Base-by-base conservation (phyloP, 371 early-diverging fungal species). In the Rhizopus sp. region DNA sequence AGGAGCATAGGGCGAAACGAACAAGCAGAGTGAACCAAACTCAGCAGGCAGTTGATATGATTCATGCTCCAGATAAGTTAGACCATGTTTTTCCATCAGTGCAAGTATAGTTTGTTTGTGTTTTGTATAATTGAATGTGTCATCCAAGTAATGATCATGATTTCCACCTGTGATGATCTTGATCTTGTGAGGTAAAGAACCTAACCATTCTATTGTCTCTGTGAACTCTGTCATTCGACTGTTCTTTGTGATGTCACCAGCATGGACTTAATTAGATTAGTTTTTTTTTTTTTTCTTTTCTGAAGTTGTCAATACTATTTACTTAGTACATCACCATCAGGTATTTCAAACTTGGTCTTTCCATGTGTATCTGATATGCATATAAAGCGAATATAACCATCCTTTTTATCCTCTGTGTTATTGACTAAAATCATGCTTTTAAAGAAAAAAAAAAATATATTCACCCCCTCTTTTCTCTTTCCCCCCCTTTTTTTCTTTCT, bases 131-230 rank as follows among this genome's bases (percentile, higher is more conserved):
- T 59, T 64, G 46, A 66, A 71, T 3, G 1, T 5, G 1, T 35
- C 41, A 35, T 80, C 80, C 4, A 80, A 45, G 6, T 62, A 55
- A 34, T 70, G 60, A 35, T 84, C 85, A 47, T 84, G 85, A 39
- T 84, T 84, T 1, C 85, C 85, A 0, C 69, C 85, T 49, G 75
- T 69, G 9, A 83, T 64, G 7, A 84, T 68, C 48, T 84, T 84
- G 30, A 77, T 15, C 75, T 30, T 55, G 53, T 80, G 75, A 6
- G 69, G 74, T 50, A 80, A 62, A 34, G 71, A 51, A 33, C 62
- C 63, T 32, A 80, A 29, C 78, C 78, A 80, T 31, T 58, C 38
- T 13, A 78, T 53, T 3, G 73, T 63, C 2, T 57, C 45, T 7
- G 52, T 41, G 37, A 61, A 59, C 48, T 80, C 71, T 15, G 53